Evolutionary conservation across 2,329 filamentous ascomycete genomes (phyloP).

Genomic region (Westerdykella ornata): DNA sequence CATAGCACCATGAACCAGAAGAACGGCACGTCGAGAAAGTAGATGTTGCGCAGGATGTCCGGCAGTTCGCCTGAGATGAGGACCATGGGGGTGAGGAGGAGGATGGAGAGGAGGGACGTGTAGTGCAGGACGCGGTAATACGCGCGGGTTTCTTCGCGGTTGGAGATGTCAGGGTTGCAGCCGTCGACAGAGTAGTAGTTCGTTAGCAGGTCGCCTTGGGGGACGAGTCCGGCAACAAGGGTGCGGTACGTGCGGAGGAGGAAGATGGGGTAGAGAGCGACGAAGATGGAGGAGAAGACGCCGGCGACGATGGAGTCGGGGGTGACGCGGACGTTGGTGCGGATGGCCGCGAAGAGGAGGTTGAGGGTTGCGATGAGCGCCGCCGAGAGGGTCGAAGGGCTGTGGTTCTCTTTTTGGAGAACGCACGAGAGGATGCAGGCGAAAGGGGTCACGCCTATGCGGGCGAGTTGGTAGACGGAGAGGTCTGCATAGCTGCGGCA

Average conservation of each 20-base stretch:
- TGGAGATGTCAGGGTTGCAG: conserved; percentile 20
- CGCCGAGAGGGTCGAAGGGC: conserved; percentile 45
- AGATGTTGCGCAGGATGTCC: conserved; percentile 48
- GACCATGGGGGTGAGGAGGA: conserved; percentile 46
- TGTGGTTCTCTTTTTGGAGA: conserved; percentile 43
- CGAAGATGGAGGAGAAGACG: conserved; percentile 48
- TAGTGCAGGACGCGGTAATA: conserved; percentile 50
- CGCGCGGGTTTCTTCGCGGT: conserved; percentile 45
- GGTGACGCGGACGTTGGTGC: conserved; percentile 43
- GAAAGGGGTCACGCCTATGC: conserved; percentile 47
- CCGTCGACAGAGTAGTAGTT: conserved; percentile 27
- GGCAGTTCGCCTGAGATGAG: conserved; percentile 46
- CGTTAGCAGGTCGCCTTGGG: conserved; percentile 41
- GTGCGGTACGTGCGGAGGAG: conserved; percentile 46
- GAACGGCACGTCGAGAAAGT: conserved; percentile 50
- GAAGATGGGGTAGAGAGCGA: conserved; percentile 47
- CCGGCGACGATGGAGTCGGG: conserved; percentile 48
- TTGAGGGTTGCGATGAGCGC: conserved; percentile 47
- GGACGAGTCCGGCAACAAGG: conserved; percentile 41
- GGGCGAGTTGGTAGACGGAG: conserved; percentile 48
- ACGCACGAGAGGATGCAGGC: conserved; percentile 45
- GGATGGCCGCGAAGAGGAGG: conserved; percentile 45
- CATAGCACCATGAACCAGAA: conserved; percentile 51
- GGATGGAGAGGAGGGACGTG: conserved; percentile 45
- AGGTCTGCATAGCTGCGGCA: conserved; percentile 45